These are phyloP conservation scores for Monilinia fructigena DNA, from an alignment of 2,329 filamentous ascomycete species.

Conservation along the genomic window DNA sequence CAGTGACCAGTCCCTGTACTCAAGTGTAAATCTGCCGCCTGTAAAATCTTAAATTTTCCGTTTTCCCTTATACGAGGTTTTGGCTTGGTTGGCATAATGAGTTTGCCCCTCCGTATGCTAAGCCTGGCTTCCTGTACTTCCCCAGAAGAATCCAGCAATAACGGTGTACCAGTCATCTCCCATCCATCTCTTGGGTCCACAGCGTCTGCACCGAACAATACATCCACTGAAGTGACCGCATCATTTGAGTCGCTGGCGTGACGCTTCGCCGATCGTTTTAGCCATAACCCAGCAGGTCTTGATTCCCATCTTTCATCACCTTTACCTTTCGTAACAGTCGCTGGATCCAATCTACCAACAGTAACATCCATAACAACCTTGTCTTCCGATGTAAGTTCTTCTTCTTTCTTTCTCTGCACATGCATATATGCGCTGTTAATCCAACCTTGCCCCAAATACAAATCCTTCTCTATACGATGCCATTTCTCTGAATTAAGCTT, in stretches of 20 bases:
- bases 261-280: slow-evolving; percentile 50
- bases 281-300: slow-evolving; percentile 66
- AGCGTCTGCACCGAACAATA: slow-evolving; percentile 71
- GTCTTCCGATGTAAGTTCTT: slow-evolving; percentile 62
- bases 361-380: slow-evolving; percentile 63
- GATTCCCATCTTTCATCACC: slow-evolving; percentile 63
- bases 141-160: slow-evolving; percentile 65
- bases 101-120: slow-evolving; percentile 72
- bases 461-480: slow-evolving; percentile 70
- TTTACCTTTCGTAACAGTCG: slow-evolving; percentile 49
- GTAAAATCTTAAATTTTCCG: slow-evolving; percentile 96
- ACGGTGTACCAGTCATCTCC: slow-evolving; percentile 70
- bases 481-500: slow-evolving; percentile 57
- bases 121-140: slow-evolving; percentile 69
- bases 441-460: slow-evolving; percentile 65
- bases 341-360: slow-evolving; percentile 61
- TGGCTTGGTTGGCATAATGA: slow-evolving; percentile 64
- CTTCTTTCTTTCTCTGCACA: slow-evolving; percentile 67
- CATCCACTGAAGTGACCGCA: slow-evolving; percentile 66
- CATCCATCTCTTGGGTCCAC: slow-evolving; percentile 86
- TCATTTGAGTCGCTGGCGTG: slow-evolving; percentile 48
- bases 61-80: slow-evolving; percentile 78
- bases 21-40: slow-evolving; percentile 90
- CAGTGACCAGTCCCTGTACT: slow-evolving; percentile 86
- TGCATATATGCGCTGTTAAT: slow-evolving; percentile 65